Percentiles rank a stretch among this genome's conserved stretches.
Evolutionary conservation across 2,329 filamentous ascomycete species (phyloP).

Genomic region (Ophiocordyceps sinensis): DNA sequence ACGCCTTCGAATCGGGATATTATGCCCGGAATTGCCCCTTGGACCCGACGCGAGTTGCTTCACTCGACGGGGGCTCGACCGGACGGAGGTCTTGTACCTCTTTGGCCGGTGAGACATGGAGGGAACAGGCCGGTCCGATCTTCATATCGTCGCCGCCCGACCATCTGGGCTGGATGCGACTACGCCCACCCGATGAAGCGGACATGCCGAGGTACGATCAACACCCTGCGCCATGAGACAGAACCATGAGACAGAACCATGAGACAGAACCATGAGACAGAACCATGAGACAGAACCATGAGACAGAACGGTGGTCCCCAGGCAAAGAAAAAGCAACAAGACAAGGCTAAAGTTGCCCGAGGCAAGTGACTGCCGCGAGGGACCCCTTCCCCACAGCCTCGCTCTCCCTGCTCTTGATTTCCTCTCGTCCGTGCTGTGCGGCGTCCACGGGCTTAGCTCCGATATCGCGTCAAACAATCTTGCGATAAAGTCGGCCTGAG

Average conservation of each 20-base stretch:
- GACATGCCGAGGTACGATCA: neutral
- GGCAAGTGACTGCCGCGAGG: neutral
- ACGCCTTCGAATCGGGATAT: too few species aligned
- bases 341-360: neutral
- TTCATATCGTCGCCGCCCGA: neutral
- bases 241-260: too few species aligned
- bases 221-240: neutral
- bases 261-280: too few species aligned
- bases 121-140: too few species aligned
- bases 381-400: neutral
- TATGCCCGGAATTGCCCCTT: too few species aligned
- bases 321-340: neutral
- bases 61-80: too few species aligned
- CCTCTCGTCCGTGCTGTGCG: neutral
- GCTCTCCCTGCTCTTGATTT: neutral
- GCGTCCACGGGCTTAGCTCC: neutral
- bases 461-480: neutral
- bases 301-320: neutral
- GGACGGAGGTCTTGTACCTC: too few species aligned
- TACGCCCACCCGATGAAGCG: neutral
- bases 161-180: neutral
- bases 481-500: neutral
- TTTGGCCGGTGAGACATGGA: too few species aligned
- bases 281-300: too few species aligned
- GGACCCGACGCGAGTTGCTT: too few species aligned